Conservation (phyloP, 331 rosid genomes). For the Prunus yedoensis region DNA sequence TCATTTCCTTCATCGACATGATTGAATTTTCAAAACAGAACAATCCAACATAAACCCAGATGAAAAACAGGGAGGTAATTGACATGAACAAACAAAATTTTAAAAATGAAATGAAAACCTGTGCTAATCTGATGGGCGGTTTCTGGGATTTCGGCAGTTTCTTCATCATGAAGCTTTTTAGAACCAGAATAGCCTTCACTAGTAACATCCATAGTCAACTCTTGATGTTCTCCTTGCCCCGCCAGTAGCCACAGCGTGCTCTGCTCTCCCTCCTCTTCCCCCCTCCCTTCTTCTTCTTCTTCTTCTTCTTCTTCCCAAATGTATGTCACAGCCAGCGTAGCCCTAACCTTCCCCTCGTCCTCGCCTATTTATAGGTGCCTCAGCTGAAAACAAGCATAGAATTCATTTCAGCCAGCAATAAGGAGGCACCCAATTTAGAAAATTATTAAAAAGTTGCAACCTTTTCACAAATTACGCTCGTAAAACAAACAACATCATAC, state of each 20-base stretch:
- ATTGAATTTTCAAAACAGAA: neutral
- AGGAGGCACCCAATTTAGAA: neutral
- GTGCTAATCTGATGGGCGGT: constrained; percentile 90
- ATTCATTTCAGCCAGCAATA: neutral
- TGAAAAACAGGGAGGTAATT: neutral
- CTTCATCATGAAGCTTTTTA: constrained; percentile 34
- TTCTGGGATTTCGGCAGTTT: constrained; percentile 42
- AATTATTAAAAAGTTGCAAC: neutral
- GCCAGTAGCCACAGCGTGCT: constrained; percentile 5
- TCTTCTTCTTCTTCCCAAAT: constrained; percentile 13
- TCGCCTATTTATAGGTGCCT: neutral
- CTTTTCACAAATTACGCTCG: constrained; percentile 5
- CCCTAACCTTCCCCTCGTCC: neutral
- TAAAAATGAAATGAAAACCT: constrained; percentile 26
- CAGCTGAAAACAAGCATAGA: neutral
- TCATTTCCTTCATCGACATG: neutral
- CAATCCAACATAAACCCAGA: neutral
- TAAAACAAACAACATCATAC: neutral
- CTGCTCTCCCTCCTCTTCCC: neutral
- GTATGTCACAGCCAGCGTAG: constrained; percentile 27
- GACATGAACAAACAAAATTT: neutral
- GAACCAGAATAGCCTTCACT: constrained; percentile 25
- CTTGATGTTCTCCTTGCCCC: neutral
- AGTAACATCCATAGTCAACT: constrained; percentile 3
- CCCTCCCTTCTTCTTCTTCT: neutral